Base-by-base conservation (phyloP, 2,329 filamentous ascomycete genomes). In the Cadophora sp. region DNA sequence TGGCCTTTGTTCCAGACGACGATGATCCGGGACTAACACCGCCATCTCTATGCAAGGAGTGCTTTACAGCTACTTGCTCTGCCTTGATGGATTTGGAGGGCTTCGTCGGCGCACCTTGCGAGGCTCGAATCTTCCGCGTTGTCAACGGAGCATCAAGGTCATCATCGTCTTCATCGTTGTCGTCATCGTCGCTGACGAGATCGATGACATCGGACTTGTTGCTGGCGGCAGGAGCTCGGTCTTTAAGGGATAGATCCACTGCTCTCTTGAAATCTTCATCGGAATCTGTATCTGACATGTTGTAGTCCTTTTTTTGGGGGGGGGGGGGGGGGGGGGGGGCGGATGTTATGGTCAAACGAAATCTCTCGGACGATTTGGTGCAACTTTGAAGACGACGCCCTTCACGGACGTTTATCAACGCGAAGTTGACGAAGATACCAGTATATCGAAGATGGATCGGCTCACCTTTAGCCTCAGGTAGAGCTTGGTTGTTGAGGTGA, bases 241-340 rank as follows among this genome's bases (percentile, higher is more conserved):
- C 65, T 69, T 68, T 46, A 51, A 89, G 80, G 9, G 87, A 89
- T 31, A 89, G 78, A 19, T 84, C 87, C 67, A 91, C 89, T 34
- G 89, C 89, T 68, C 81, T 82, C 31, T 83, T 83, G n/a, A 90
- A 78, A 34, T 88, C 86, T 68, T 87, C 86, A 62, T 91, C 76
- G 40, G 55, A 73, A 16, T 77, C 76, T 4, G 67, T 68, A 43
- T 78, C 73, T 14, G 75, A 71, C 76, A 78, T 78, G 26, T 26
- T 59, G 7, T 27, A 7, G 29, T 40, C 9, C 14, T 53, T 24
- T 29, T 34, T 14, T 26, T 34, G 34, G 50, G 40, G 29, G 8
- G 43, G n/a, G n/a, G n/a, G n/a, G n/a, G n/a, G n/a, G n/a, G n/a
- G n/a, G n/a, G n/a, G n/a, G n/a, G n/a, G n/a, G n/a, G n/a, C n/a